These are phyloP conservation scores for Primulina huaijiensis DNA, from an alignment of 257 asterid genomes.

Conservation along the genomic window DNA sequence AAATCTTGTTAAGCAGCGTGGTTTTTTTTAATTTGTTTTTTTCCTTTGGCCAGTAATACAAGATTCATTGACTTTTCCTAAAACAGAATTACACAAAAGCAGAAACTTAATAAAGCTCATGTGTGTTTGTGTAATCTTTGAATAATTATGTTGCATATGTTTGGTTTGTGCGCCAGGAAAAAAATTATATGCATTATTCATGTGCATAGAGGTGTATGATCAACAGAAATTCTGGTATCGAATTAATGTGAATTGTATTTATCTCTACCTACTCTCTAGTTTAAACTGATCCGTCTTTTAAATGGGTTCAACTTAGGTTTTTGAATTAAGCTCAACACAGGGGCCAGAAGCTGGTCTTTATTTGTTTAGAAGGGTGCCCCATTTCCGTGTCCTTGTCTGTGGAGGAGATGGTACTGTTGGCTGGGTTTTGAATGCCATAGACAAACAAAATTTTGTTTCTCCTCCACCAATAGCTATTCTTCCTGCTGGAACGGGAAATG, in stretches of 20 bases:
- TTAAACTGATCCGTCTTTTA: constrained; percentile 19
- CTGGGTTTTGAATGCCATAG: constrained; percentile 88
- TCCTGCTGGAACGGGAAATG: constrained; percentile 99
- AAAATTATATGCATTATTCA: background rate
- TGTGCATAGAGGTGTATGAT: background rate
- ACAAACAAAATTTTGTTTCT: constrained; percentile 83
- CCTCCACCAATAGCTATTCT: constrained; percentile 99
- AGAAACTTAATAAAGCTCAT: background rate
- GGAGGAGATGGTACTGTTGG: constrained; percentile 99
- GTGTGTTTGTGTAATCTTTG: background rate
- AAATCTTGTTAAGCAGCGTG: background rate
- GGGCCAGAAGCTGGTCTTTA: constrained; percentile 95
- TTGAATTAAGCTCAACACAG: constrained; percentile 79
- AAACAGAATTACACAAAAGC: constrained; percentile 3
- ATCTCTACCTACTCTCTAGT: constrained; percentile 1
- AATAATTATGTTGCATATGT: background rate
- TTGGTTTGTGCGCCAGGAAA: constrained; percentile 3
- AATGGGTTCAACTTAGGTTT: constrained; percentile 39
- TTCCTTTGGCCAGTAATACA: constrained; percentile 11
- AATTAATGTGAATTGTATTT: background rate
- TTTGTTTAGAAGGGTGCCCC: constrained; percentile 79
- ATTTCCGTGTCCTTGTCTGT: constrained; percentile 86
- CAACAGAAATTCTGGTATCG: background rate
- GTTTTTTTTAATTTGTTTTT: background rate
- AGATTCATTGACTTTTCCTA: background rate